Evolutionary conservation across 805 yeast species (phyloP).

Genomic region (Cyberlindnera lachancei): DNA sequence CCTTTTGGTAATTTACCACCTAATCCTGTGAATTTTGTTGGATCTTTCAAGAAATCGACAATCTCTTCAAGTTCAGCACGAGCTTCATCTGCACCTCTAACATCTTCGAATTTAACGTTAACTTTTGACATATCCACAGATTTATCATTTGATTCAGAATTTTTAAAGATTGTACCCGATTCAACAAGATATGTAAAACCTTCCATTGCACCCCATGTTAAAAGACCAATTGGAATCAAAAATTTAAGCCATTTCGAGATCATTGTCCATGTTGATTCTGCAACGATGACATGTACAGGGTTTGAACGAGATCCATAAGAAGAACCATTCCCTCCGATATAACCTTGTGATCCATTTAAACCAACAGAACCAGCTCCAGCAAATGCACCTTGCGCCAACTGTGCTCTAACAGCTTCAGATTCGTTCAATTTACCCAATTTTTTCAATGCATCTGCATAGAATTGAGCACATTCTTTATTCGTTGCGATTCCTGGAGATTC

Average conservation of each 20-base stretch:
- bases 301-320: constrained; percentile 57
- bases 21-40: constrained; percentile 88
- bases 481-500: constrained; percentile 92
- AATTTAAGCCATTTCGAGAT: constrained; percentile 85
- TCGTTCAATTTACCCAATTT: constrained; percentile 71
- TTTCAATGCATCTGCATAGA: constrained; percentile 76
- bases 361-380: constrained; percentile 9
- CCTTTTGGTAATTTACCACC: constrained; percentile 99
- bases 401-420: constrained; percentile 44
- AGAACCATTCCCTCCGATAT: constrained; percentile 8
- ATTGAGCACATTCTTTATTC: constrained; percentile 67
- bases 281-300: constrained; percentile 90
- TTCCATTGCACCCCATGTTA: constrained; percentile 75
- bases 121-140: constrained; percentile 79
- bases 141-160: constrained; percentile 65
- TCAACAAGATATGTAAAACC: constrained; percentile 77
- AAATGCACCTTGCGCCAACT: constrained; percentile 35
- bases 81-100: constrained; percentile 97
- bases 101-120: constrained; percentile 85
- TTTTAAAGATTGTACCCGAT: constrained; percentile 72
- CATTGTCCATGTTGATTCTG: constrained; percentile 75
- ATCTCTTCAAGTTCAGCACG: constrained; percentile 95
- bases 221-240: constrained; percentile 71
- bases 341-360: constrained; percentile 4
- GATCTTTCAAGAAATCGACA: constrained; percentile 95